Evolutionary conservation across 2,329 filamentous ascomycete genomes (phyloP), one percentile per base, ranked within the genome.

Genomic region (Whalleya microplaca): DNA sequence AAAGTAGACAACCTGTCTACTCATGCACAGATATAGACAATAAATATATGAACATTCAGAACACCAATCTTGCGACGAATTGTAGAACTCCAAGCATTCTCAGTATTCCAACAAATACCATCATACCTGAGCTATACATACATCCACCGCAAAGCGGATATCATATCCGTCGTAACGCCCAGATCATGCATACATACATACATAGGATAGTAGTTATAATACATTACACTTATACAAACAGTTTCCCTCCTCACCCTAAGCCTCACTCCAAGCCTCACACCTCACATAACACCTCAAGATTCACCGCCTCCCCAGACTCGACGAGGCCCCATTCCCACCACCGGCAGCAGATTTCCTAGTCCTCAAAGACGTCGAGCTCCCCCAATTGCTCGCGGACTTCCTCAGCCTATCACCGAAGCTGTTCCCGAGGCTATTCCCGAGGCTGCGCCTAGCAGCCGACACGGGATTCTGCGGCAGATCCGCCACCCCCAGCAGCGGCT

Each of bases 331-430:
- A 41, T 10, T 29, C 59, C n/a, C n/a, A n/a, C n/a, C n/a, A n/a
- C n/a, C n/a, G 37, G 49, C 48, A 3, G 58, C 62, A 3, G 69
- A 56, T 45, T 71, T 73, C 55, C 71, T 73, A 51, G 6, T 29
- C 5, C 73, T 72, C 52, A 78, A 45, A 56, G 75, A 77, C 18
- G 78, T 73, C 20, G 76, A 73, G 48, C 79, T 74, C 10, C 78
- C 78, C 76, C 78, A 80, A 7, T 75, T 71, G 1, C 76, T 78
- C 1, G 79, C 76, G 21, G 78, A 78, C 61, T 77, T 81, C 66
- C 77, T 80, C 20, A 84, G 66, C 64, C 81, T 74, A 58, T 75
- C 79, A 3, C 80, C 80, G 41, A 84, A 69, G 50, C 79, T 83
- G 63, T 84, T 69, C 51, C 74, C n/a, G n/a, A n/a, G n/a, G n/a